These are phyloP conservation scores for Monosporascus sp. DNA, from an alignment of 2,329 filamentous ascomycete genomes.

Conservation along the genomic window DNA sequence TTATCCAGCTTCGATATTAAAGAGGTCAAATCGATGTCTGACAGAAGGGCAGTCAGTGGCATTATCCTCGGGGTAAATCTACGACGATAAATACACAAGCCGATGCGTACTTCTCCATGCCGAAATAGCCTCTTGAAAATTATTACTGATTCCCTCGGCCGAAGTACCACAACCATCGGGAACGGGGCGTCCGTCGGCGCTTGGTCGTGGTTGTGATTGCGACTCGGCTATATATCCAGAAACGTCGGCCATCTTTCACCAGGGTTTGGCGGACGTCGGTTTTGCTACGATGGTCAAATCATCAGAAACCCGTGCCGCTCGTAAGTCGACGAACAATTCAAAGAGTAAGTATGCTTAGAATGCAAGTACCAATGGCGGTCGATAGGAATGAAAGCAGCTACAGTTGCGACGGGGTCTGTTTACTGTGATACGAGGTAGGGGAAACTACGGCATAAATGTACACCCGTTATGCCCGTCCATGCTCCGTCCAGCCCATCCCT, in stretches of 20 bases:
- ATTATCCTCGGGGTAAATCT: neutral
- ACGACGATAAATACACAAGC: conserved; percentile 3
- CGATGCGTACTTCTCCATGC: conserved; percentile 78
- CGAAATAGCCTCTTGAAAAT: conserved; percentile 93
- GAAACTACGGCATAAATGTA: too few relatives aligned
- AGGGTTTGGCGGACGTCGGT: conserved; percentile 9
- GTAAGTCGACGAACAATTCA: neutral
- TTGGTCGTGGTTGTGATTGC: conserved; percentile 23
- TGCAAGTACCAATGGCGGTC: neutral
- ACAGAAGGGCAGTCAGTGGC: conserved; percentile 15
- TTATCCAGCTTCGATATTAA: conserved; percentile 83
- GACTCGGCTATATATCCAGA: conserved; percentile 15
- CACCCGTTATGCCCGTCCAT: neutral
- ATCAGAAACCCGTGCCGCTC: conserved; percentile 8
- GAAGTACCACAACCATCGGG: conserved; percentile 7
- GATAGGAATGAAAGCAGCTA: neutral
- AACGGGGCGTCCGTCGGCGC: conserved; percentile 14
- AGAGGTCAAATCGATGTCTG: conserved; percentile 80
- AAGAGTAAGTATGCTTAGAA: neutral
- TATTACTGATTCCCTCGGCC: conserved; percentile 63
- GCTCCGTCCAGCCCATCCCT: neutral
- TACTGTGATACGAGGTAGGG: too few relatives aligned
- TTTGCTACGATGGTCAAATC: conserved; percentile 15
- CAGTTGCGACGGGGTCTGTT: neutral
- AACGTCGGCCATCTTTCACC: conserved; percentile 19